Conservation (phyloP, 331 rosid genomes). For the Cydonia oblonga region DNA sequence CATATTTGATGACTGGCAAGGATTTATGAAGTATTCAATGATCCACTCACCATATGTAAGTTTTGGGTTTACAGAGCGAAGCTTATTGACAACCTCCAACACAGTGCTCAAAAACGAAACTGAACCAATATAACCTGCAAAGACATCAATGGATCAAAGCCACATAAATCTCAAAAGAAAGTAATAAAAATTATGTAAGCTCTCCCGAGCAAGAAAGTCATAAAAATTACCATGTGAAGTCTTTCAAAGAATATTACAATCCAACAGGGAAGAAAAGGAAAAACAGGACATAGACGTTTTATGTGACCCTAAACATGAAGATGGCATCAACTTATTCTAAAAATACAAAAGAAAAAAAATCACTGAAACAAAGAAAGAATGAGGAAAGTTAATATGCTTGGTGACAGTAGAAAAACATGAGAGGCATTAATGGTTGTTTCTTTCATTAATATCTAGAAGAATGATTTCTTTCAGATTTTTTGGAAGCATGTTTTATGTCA, state of each 20-base stretch:
- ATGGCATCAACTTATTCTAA: neutral
- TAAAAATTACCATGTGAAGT: neutral
- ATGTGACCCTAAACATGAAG: neutral
- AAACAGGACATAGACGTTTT: neutral
- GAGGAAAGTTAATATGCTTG: neutral
- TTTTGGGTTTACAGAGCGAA: constrained; percentile 63
- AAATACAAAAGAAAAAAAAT: neutral
- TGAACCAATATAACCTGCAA: constrained; percentile 85
- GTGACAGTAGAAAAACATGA: neutral
- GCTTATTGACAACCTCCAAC: constrained; percentile 59
- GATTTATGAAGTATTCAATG: neutral
- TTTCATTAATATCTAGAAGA: neutral
- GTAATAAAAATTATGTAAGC: neutral
- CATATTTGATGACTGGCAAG: neutral
- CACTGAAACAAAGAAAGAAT: neutral
- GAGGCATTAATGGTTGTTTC: neutral
- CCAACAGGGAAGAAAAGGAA: neutral
- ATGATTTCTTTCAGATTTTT: neutral
- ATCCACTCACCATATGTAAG: constrained; percentile 59
- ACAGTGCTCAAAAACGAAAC: constrained; percentile 63
- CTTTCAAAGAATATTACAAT: neutral
- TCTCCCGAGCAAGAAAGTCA: neutral
- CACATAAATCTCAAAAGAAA: neutral
- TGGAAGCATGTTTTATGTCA: neutral
- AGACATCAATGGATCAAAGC: neutral